Evolutionary conservation across 306 rosid species (phyloP).

Genomic region (Erythrophleum fordii): DNA sequence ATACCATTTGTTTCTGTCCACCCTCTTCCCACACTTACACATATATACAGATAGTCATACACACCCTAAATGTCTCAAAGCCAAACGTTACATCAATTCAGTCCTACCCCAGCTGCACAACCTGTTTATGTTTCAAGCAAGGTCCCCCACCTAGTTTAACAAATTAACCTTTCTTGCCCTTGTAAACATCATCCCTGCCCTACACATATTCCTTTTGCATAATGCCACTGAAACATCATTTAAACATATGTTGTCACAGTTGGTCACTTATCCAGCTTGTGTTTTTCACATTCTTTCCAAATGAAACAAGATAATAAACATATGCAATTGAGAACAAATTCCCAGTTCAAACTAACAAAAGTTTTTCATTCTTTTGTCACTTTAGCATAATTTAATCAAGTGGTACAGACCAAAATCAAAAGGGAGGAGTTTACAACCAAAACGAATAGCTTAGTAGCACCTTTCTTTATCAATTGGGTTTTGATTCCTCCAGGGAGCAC

Average conservation of each 20-base stretch:
- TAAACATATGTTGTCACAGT: slow-evolving; percentile 3
- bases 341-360: background rate
- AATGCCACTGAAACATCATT: slow-evolving; percentile 17
- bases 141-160: slow-evolving; percentile 37
- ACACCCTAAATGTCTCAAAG: slow-evolving; percentile 29
- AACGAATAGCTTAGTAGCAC: background rate
- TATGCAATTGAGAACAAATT: background rate
- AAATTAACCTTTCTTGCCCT: slow-evolving; percentile 37
- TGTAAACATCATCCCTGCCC: slow-evolving; percentile 21
- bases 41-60: background rate
- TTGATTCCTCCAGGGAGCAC: background rate
- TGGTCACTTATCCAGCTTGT: background rate
- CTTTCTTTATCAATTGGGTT: background rate
- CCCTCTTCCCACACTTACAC: slow-evolving; percentile 3
- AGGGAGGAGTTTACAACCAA: background rate
- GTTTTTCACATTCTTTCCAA: background rate
- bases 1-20: background rate
- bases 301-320: background rate
- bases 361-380: background rate
- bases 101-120: slow-evolving; percentile 37
- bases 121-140: slow-evolving; percentile 39
- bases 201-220: slow-evolving; percentile 16
- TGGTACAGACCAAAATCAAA: background rate
- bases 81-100: slow-evolving; percentile 66
- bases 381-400: background rate